Base-by-base conservation (phyloP, 176 grass and related monocot species). In the Secale cereale region DNA sequence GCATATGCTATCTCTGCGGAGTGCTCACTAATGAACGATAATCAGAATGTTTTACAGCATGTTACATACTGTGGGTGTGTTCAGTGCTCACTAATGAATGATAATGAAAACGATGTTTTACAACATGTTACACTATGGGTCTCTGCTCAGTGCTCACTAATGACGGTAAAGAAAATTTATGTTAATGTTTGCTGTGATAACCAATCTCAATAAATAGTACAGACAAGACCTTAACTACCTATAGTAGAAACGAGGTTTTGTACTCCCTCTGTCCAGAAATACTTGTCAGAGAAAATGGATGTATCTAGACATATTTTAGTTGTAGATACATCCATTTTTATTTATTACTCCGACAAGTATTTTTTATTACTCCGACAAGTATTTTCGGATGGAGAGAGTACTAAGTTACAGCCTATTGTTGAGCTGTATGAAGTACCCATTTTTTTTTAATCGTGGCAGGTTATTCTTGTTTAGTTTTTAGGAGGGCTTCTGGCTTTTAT, bases 401-500 rank as follows among this genome's bases (percentile, higher is more conserved):
- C 14, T 4, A 73, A 65, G 59, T 31, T 74, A 88, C 48, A 74
- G 5, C 75, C 23, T 78, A 64, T 14, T 40, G 32, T 65, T 73
- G 17, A 57, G 52, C 52, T 57, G 52, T 57, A 57, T 57, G 45
- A 36, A 82, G 8, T 37, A 25, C 28, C 26, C 5, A 29, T 61
- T 74, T 78, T 26, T 26, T 83, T 9, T 3, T 2, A 41, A 28
- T n/a, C 14, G 14, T 52, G 56, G 16, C 16, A 62, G 19, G 37
- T 45, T 75, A 33, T 83, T 63, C 62, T 25, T 63, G 27, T 83
- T 83, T 63, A 28, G 7, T 30, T 83, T 75, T 31, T 7, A 63
- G 26, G 19, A 46, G 39, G 41, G 36, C 12, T 78, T 78, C n/a
- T 16, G 11, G 54, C 6, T 74, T 74, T 74, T n/a, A 23, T 63